Base-by-base conservation (phyloP, 139 green algal genomes). In the Spirogloea muscicola region DNA sequence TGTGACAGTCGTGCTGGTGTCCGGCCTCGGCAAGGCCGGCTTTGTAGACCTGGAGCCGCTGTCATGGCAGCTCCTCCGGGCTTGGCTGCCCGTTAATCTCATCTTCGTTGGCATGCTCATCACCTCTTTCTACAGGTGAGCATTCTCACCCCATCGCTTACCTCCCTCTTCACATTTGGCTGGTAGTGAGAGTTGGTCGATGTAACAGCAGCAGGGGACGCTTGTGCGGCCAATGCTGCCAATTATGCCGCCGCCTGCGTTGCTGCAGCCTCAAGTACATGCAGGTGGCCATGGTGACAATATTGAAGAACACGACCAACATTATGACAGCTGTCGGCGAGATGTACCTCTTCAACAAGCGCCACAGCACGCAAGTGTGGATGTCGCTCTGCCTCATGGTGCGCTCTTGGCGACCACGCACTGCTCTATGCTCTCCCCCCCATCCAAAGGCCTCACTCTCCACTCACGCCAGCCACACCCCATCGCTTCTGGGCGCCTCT, bases 101-200 rank as follows among this genome's bases (percentile, higher is more conserved):
- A 89, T 97, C 13, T 97, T 97, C 76, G 93, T 97, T 27, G 84
- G 84, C 41, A 95, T 96, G 90, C 88, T 96, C 3, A 82, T 85
- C 33, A 90, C 85, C 33, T 68, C 59, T 39, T 68, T 68, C 59
- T 68, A 44, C 64, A 68, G 59, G 59, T 68, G 58, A 37, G 1
- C 0, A 5, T 10, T 16, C 55, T 37, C 2, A 25, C 13, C 43
- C 43, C 13, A 25, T 10, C 43, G 13, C 13, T 51, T 10, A 10
- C 43, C 13, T 51, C 13, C 43, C 43, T n/a, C n/a, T n/a, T n/a
- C n/a, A n/a, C n/a, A n/a, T n/a, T n/a, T n/a, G 43, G 10, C 10
- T 16, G 13, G 43, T 51, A 16, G 43, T 16, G 16, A 25, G 43
- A 10, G 43, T 51, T 10, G 13, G 43, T 51, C 13, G 13, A 16